These are phyloP conservation scores for Turnera subulata DNA, from an alignment of 345 rosid species.

Conservation along the genomic window DNA sequence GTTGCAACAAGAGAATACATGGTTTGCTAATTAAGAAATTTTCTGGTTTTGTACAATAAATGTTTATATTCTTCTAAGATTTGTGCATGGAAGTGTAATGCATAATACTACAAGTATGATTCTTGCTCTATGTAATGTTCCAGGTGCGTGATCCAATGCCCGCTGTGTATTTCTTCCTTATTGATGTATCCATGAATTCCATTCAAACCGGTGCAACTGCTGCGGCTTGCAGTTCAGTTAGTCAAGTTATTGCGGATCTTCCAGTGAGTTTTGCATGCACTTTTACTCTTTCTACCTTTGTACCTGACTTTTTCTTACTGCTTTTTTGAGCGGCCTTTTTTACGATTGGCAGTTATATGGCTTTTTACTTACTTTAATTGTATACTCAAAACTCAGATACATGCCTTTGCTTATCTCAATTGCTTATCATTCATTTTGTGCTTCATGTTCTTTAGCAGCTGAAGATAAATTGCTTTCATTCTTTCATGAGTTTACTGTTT, in stretches of 20 bases:
- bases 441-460: not conserved
- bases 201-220: constrained; percentile 96
- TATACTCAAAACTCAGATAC: constrained; percentile 3
- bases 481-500: not conserved
- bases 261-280: constrained; percentile 52
- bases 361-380: not conserved
- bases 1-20: constrained; percentile 87
- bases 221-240: constrained; percentile 93
- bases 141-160: constrained; percentile 99
- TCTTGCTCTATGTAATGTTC: not conserved
- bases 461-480: not conserved
- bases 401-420: not conserved
- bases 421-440: not conserved
- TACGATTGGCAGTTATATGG: not conserved
- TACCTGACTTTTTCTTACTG: not conserved
- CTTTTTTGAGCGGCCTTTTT: not conserved
- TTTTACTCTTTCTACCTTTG: not conserved
- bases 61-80: not conserved
- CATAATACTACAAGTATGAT: not conserved
- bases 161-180: constrained; percentile 83
- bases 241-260: constrained; percentile 88
- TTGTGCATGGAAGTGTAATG: not conserved
- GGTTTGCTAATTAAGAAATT: constrained; percentile 42
- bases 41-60: not conserved
- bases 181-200: constrained; percentile 96